These are phyloP conservation scores for Tetrahymena elliotti DNA, from an alignment of 73 alveolate species.

Conservation along the genomic window DNA sequence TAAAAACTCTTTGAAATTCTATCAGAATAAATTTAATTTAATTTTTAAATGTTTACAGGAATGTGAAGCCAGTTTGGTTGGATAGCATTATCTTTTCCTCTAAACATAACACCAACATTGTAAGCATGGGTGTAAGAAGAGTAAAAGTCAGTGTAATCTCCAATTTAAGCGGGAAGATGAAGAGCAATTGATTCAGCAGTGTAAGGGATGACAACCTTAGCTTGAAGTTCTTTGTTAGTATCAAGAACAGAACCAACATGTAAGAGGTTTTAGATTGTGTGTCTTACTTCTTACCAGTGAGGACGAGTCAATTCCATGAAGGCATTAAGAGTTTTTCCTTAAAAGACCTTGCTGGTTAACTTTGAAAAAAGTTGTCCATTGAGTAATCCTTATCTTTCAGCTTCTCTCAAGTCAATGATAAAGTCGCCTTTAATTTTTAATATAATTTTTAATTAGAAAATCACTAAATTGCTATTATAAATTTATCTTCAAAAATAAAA, in stretches of 20 bases:
- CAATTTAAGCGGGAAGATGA: slow-evolving; percentile 76
- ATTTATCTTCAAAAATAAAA: background rate
- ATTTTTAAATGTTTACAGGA: slow-evolving; percentile 52
- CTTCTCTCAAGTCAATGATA: background rate
- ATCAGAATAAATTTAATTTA: background rate
- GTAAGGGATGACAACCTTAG: slow-evolving; percentile 1
- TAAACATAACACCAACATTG: slow-evolving; percentile 82
- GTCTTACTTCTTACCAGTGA: slow-evolving; percentile 35
- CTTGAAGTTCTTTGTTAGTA: slow-evolving; percentile 16
- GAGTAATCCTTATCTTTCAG: background rate
- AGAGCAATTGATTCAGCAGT: background rate
- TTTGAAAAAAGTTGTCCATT: background rate
- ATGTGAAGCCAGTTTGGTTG: slow-evolving; percentile 90
- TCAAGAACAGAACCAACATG: slow-evolving; percentile 13
- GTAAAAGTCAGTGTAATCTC: slow-evolving; percentile 95
- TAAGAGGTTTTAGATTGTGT: background rate
- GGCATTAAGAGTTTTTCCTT: slow-evolving; percentile 2
- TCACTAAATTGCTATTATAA: background rate
- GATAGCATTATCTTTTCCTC: slow-evolving; percentile 89
- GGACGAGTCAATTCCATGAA: slow-evolving; percentile 24
- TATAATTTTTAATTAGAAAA: background rate
- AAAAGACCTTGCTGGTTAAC: slow-evolving; percentile 1
- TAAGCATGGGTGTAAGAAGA: slow-evolving; percentile 89
- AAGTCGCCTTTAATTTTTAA: background rate
- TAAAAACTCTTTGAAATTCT: background rate